phyloP scores from a whole-genome alignment of 2,329 filamentous ascomycete genomes.

The Scortechinia acanthostroma region DNA sequence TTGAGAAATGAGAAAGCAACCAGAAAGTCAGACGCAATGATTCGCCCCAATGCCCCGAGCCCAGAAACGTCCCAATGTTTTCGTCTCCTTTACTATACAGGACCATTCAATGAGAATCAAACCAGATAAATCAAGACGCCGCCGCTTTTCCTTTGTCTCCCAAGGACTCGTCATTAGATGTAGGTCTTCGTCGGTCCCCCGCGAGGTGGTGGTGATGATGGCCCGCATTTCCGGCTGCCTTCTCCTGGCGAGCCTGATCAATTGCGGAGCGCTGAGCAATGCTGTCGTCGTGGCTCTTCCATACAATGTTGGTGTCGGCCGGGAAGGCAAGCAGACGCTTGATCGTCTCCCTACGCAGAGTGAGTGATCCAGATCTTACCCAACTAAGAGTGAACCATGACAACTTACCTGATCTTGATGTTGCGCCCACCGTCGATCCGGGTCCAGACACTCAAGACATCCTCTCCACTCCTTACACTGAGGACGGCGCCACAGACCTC shows the following conservation, averaged over 20 bases:
- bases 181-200: conserved; percentile 23
- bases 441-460: conserved; percentile 67
- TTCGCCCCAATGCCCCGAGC: conserved; percentile 26
- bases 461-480: conserved; percentile 60
- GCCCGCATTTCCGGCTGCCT: conserved; percentile 4
- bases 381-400: conserved; percentile 3
- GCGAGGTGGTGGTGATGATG: conserved; percentile 6
- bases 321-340: conserved; percentile 59
- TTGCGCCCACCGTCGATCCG: conserved; percentile 65
- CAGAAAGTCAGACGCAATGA: conserved; percentile 14
- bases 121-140: conserved; percentile 17
- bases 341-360: conserved; percentile 50
- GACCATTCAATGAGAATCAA: conserved; percentile 10
- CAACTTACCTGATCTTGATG: conserved; percentile 57
- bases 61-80: conserved; percentile 24
- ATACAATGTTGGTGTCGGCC: conserved; percentile 56
- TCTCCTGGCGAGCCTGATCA: conserved; percentile 10
- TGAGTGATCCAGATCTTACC: conserved; percentile 12
- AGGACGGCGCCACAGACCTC: conserved; percentile 65
- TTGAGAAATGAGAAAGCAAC: too few relatives aligned
- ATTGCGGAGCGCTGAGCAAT: conserved; percentile 23
- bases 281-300: conserved; percentile 66
- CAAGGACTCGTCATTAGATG: conserved; percentile 28
- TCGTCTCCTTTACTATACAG: conserved; percentile 9
- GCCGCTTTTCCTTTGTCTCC: conserved; percentile 28